Conservation (phyloP, 1,284 basidiomycete species). For the Schizophyllum amplum region DNA sequence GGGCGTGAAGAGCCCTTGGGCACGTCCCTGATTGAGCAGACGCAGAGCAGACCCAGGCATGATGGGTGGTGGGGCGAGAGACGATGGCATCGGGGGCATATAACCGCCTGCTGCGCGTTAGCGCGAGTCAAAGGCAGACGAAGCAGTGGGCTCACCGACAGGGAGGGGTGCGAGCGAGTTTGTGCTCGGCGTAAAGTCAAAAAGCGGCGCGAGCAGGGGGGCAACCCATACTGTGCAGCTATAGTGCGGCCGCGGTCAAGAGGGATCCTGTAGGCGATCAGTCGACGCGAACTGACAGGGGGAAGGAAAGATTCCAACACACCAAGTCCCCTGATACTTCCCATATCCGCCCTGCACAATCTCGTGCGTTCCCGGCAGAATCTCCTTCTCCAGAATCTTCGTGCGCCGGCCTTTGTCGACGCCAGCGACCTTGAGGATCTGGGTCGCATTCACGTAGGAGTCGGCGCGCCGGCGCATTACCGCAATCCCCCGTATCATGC, state of each 20-base stretch:
- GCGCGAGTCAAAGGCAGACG: conserved; percentile 10
- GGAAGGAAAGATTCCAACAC: conserved; percentile 16
- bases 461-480: conserved; percentile 96
- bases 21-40: conserved; percentile 74
- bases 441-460: conserved; percentile 95
- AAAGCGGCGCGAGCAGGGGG: conserved; percentile 77
- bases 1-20: conserved; percentile 77
- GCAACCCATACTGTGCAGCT: conserved; percentile 88
- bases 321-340: conserved; percentile 99
- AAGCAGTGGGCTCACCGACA: conserved; percentile 20
- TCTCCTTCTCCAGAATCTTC: conserved; percentile 97
- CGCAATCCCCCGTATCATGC: conserved; percentile 95
- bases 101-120: conserved; percentile 27
- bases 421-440: conserved; percentile 98
- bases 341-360: conserved; percentile 99
- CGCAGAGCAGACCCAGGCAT: conserved; percentile 75
- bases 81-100: conserved; percentile 35
- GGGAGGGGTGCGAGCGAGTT: conserved; percentile 55
- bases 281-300: conserved; percentile 6
- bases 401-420: conserved; percentile 95
- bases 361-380: conserved; percentile 92
- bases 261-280: conserved; percentile 64
- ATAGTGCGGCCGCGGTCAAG: conserved; percentile 86
- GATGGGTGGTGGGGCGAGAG: conserved; percentile 63
- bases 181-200: conserved; percentile 84